A percentile compares a stretch with the other conserved stretches of the same genome.
phyloP scores from a whole-genome alignment of 192 early-diverging fungal genomes.

The Podila minutissima region DNA sequence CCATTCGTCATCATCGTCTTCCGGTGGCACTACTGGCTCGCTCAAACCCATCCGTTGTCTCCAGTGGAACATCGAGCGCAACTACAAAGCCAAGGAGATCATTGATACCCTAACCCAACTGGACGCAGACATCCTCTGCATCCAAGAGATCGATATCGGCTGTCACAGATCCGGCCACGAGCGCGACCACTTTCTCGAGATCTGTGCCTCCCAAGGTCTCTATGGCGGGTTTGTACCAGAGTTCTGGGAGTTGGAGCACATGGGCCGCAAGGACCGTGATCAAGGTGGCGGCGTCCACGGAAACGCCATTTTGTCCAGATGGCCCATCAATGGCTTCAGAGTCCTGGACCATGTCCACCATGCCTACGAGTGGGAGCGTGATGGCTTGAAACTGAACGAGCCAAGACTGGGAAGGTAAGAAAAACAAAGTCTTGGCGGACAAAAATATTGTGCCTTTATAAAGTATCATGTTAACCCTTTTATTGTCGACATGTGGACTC shows the following conservation, averaged over 20 bases:
- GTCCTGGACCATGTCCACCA: constrained; percentile 74
- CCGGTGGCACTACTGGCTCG: not conserved
- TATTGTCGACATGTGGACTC: not conserved
- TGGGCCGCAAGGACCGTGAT: constrained; percentile 60
- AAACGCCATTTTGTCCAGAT: constrained; percentile 77
- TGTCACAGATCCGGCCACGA: constrained; percentile 71
- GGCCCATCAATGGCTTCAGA: constrained; percentile 66
- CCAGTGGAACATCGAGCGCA: constrained; percentile 89
- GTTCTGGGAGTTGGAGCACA: constrained; percentile 76
- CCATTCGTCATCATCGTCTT: not conserved
- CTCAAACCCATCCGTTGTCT: constrained; percentile 64
- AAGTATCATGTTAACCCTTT: not conserved
- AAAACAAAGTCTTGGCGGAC: not conserved
- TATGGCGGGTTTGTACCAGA: constrained; percentile 78
- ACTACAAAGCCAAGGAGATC: constrained; percentile 73
- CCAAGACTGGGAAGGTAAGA: constrained; percentile 70
- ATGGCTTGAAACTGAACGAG: constrained; percentile 68
- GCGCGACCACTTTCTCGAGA: constrained; percentile 68
- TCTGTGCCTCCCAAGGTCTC: constrained; percentile 65
- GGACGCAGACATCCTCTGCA: constrained; percentile 75
- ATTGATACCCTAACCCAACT: constrained; percentile 60
- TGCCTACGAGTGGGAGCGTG: constrained; percentile 75
- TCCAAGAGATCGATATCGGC: constrained; percentile 84
- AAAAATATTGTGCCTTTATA: constrained; percentile 2
- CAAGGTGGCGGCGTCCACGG: constrained; percentile 85